Percentiles rank a stretch among this genome's conserved stretches.
These are phyloP conservation scores for Corylus americana DNA, from an alignment of 306 rosid species.

Conservation along the genomic window DNA sequence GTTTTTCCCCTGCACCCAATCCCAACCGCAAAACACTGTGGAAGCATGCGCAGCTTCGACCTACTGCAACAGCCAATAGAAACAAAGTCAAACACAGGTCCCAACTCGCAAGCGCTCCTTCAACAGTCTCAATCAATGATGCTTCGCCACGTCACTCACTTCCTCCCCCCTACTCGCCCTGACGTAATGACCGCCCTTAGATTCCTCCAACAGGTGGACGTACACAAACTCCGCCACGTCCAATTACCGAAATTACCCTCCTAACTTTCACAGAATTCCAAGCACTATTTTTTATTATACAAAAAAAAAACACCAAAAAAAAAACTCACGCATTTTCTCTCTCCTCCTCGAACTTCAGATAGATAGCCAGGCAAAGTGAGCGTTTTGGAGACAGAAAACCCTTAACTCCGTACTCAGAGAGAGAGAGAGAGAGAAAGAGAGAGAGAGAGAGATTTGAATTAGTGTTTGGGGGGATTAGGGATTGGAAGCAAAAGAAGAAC, in stretches of 20 bases:
- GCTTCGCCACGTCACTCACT: background rate
- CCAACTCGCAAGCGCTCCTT: background rate
- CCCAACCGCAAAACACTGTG: background rate
- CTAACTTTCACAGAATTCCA: conserved; percentile 16
- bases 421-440: conserved; percentile 19
- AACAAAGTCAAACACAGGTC: background rate
- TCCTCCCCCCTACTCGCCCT: background rate
- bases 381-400: conserved; percentile 17
- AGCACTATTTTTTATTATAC: background rate
- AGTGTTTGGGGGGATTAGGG: conserved; percentile 22
- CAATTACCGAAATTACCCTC: conserved; percentile 39
- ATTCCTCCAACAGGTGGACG: background rate
- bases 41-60: background rate
- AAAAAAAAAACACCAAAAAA: background rate
- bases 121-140: background rate
- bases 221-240: background rate
- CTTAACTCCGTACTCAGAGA: background rate
- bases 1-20: background rate
- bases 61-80: background rate
- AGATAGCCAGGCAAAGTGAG: conserved; percentile 20
- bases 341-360: conserved; percentile 25
- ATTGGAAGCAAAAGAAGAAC: conserved; percentile 16
- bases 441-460: background rate
- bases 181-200: background rate
- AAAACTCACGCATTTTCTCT: conserved; percentile 11